phyloP scores from a whole-genome alignment of 306 rosid genomes.

The Lagenaria siceraria region DNA sequence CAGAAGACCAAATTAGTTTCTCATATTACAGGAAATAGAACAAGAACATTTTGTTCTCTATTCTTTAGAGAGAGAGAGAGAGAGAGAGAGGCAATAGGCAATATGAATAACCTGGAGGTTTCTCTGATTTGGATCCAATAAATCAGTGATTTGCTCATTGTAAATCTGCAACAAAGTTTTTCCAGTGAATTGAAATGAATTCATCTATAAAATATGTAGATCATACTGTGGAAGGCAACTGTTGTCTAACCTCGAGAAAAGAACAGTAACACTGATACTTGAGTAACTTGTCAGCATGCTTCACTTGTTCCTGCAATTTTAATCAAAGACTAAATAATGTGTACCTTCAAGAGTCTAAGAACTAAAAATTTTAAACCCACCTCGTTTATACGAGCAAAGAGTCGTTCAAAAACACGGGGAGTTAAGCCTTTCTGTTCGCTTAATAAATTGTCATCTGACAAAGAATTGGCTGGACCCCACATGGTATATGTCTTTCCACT shows the following conservation, averaged over 20 bases:
- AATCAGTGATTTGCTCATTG: conserved; percentile 94
- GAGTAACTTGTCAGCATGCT: conserved; percentile 76
- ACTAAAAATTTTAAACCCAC: conserved; percentile 27
- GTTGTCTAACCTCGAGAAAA: conserved; percentile 67
- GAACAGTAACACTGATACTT: conserved; percentile 86
- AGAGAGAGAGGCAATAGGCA: not conserved
- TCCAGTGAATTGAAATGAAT: conserved; percentile 14
- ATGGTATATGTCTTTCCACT: conserved; percentile 97
- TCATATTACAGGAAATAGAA: not conserved
- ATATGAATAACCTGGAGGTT: conserved; percentile 55
- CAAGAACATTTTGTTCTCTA: not conserved
- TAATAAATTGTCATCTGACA: conserved; percentile 43
- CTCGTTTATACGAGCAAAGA: conserved; percentile 77
- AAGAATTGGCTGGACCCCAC: conserved; percentile 98
- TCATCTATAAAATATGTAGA: conserved; percentile 1
- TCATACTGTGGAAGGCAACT: conserved; percentile 8
- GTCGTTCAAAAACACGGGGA: conserved; percentile 75
- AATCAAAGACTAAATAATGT: conserved; percentile 12
- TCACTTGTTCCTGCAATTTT: conserved; percentile 66
- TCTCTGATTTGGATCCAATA: conserved; percentile 75
- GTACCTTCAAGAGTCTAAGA: not conserved
- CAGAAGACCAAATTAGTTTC: conserved; percentile 8
- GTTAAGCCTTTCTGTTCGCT: conserved; percentile 79
- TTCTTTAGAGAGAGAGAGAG: not conserved
- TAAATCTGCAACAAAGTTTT: conserved; percentile 57